Evolutionary conservation across 1,284 basidiomycete species (phyloP), one percentile per base, ranked within the genome.

Genomic region (Gymnopus androsaceus): DNA sequence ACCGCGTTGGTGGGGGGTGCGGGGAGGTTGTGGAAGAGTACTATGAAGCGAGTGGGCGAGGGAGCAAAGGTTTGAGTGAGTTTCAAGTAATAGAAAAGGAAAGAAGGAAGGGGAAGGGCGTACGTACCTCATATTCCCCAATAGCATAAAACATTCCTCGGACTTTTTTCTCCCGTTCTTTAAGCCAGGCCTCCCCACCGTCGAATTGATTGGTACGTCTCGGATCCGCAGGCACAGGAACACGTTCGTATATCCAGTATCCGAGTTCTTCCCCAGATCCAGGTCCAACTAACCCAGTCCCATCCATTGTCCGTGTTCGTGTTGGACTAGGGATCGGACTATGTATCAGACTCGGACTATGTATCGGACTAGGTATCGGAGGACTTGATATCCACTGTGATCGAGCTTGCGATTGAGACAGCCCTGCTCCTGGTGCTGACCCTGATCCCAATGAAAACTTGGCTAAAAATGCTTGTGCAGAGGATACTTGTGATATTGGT

Each of bases 111-210:
- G 21, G 27, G 2, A 28, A 34, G 45, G 21, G 50, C n/a, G n/a
- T 45, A 78, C 84, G 63, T 66, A 88, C 88, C 81, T 88, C 85
- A 58, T 86, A 90, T 58, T 76, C 75, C 47, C 38, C 48, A 5
- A 75, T 60, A 54, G 78, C 72, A 45, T 81, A 65, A 55, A 88
- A 78, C 40, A 79, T 75, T 15, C 70, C 73, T 55, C 80, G 46
- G n/a, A 51, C 25, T 33, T 34, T 57, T 17, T 52, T 53, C 30
- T 53, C 56, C 12, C 50, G 50, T 37, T 46, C 57, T 12, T 42
- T 52, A 27, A 52, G 19, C 37, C 28, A 42, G 3, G 44, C 31
- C 38, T 27, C 33, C 40, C 40, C 40, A 11, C 36, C 36, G 14
- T 17, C 36, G 19, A 7, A 6, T 14, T 25, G 19, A 7, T 41